Conservation (phyloP, 2,329 filamentous ascomycete species). For the Ceratocystis harringtonii region DNA sequence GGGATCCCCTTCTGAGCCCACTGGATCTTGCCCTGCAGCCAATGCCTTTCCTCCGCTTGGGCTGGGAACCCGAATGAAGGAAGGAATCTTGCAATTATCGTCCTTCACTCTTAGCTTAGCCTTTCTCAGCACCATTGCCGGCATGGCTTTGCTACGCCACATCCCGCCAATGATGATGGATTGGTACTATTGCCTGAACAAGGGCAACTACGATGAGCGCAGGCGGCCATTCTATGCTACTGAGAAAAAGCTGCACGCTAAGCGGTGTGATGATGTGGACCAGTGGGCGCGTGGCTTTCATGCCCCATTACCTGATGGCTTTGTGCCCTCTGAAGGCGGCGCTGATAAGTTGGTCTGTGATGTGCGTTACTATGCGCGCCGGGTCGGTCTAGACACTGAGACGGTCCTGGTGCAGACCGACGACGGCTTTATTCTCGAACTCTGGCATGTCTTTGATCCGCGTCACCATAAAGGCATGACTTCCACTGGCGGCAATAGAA, state of each 20-base stretch:
- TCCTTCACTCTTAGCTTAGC: conserved; percentile 63
- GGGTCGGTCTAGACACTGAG: conserved; percentile 78
- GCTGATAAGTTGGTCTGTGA: conserved; percentile 65
- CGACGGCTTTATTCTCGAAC: conserved; percentile 76
- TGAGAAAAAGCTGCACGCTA: conserved; percentile 44
- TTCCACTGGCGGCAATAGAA: neutral
- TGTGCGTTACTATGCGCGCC: conserved; percentile 68
- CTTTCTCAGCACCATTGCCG: conserved; percentile 62
- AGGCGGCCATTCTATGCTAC: conserved; percentile 56
- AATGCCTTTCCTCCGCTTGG: neutral
- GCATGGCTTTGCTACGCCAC: conserved; percentile 56
- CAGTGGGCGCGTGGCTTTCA: conserved; percentile 36
- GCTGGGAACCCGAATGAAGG: conserved; percentile 38
- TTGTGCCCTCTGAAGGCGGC: conserved; percentile 62
- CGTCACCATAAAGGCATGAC: conserved; percentile 39
- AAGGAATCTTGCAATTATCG: conserved; percentile 45
- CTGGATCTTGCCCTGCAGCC: neutral
- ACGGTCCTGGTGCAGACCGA: conserved; percentile 76
- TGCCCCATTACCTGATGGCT: conserved; percentile 32
- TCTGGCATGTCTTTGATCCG: conserved; percentile 85
- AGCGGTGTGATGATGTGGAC: conserved; percentile 41
- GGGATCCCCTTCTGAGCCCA: neutral
- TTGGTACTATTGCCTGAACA: conserved; percentile 38
- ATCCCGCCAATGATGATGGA: conserved; percentile 38
- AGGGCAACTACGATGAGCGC: conserved; percentile 43